phyloP scores from a whole-genome alignment of 2,329 filamentous ascomycete genomes.

The Aspergillus quadricinctus region DNA sequence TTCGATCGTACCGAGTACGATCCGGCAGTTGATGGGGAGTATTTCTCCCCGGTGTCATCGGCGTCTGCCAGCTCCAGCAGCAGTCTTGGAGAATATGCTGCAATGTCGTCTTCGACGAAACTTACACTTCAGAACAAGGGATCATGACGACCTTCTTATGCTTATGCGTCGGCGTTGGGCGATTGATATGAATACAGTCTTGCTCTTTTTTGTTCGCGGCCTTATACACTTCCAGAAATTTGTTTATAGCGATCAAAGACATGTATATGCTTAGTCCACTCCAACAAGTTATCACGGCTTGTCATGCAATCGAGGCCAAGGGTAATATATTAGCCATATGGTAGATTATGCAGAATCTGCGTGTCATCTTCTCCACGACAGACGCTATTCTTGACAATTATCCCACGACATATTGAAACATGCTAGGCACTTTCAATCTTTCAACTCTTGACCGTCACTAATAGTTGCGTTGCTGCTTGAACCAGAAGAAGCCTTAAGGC shows the following conservation, averaged over 20 bases:
- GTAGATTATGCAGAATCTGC: background rate
- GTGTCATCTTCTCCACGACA: background rate
- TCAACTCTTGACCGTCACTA: background rate
- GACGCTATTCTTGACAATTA: background rate
- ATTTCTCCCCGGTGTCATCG: slow-evolving; percentile 20
- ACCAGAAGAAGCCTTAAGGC: slow-evolving; percentile 6
- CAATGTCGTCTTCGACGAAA: slow-evolving; percentile 8
- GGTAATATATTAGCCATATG: background rate
- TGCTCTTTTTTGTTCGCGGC: slow-evolving; percentile 5
- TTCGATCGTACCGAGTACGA: slow-evolving; percentile 30
- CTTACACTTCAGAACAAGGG: slow-evolving; percentile 8
- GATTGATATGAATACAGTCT: slow-evolving; percentile 1
- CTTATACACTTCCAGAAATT: background rate
- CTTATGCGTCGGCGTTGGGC: background rate
- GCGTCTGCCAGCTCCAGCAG: slow-evolving; percentile 20
- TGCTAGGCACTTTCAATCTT: background rate
- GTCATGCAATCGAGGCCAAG: background rate
- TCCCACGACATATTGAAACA: background rate
- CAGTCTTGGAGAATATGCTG: slow-evolving; percentile 15
- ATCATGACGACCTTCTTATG: slow-evolving; percentile 3
- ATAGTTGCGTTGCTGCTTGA: background rate
- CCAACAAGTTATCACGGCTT: background rate
- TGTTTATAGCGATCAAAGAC: background rate
- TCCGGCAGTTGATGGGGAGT: slow-evolving; percentile 21
- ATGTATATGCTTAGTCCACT: background rate